phyloP scores from a whole-genome alignment of 805 yeast genomes.

The Wickerhamiella shivajii region DNA sequence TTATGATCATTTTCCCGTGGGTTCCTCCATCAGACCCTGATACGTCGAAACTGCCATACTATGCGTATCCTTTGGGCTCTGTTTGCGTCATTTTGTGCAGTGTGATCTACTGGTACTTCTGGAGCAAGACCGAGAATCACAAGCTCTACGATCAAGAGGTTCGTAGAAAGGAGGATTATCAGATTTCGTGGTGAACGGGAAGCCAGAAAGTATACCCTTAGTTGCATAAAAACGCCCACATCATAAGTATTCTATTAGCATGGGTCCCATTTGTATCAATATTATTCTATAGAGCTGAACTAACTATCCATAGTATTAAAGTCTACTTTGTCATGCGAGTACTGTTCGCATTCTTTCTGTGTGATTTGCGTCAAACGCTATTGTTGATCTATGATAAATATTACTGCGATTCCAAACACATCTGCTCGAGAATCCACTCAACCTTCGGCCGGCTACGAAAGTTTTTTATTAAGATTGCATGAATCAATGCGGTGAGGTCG shows the following conservation, averaged over 20 bases:
- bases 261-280: no score
- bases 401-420: conserved; percentile 2
- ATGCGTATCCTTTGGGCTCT: conserved; percentile 44
- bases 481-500: conserved; percentile 47
- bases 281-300: no score
- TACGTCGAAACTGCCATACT: conserved; percentile 33
- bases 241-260: no score
- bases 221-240: no score
- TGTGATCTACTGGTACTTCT: conserved; percentile 27
- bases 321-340: no score
- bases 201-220: no score
- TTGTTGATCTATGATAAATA: no score
- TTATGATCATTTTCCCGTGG: conserved; percentile 42
- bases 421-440: conserved; percentile 49
- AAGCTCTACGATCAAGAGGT: conserved; percentile 13
- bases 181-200: neutral
- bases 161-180: neutral
- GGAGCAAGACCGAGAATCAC: conserved; percentile 25
- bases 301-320: no score
- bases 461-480: conserved; percentile 52
- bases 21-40: conserved; percentile 34
- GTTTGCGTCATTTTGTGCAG: conserved; percentile 33
- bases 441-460: conserved; percentile 57
- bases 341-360: no score
- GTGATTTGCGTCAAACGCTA: no score